phyloP scores from a whole-genome alignment of 257 asterid genomes.

The Nemophila menziesii region DNA sequence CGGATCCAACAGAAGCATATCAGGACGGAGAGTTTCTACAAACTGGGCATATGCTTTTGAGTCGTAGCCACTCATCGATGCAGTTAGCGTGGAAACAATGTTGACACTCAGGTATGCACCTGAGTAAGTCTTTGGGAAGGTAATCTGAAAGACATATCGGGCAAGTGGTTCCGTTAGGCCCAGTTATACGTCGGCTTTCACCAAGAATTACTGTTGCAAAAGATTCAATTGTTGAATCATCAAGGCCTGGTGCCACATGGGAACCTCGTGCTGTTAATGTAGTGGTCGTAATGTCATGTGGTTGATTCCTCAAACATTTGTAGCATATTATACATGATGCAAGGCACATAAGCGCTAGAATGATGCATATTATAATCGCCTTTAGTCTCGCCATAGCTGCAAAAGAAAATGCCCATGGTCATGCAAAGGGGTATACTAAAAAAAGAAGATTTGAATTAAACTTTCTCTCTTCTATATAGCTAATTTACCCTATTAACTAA shows the following conservation, averaged over 20 bases:
- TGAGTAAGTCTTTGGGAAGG: conserved; percentile 39
- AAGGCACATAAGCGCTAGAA: conserved; percentile 17
- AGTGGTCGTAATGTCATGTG: neutral
- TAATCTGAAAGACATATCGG: conserved; percentile 72
- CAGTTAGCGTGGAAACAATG: conserved; percentile 85
- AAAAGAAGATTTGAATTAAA: too few relatives aligned
- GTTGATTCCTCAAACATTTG: conserved; percentile 3
- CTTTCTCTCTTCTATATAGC: too few relatives aligned
- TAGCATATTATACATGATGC: conserved; percentile 14
- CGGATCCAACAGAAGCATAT: too few relatives aligned
- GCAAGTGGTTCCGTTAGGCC: conserved; percentile 50
- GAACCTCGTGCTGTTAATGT: conserved; percentile 7
- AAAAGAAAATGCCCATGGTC: neutral
- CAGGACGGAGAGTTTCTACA: conserved; percentile 56
- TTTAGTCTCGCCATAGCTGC: conserved; percentile 8
- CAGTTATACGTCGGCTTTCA: conserved; percentile 51
- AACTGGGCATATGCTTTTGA: conserved; percentile 58
- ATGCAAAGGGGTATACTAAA: too few relatives aligned
- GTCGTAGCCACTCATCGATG: conserved; percentile 73
- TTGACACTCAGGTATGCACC: conserved; percentile 53
- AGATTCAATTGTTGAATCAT: conserved; percentile 51
- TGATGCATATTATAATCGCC: conserved; percentile 13
- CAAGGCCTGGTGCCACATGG: conserved; percentile 29
- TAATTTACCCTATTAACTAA: too few relatives aligned
- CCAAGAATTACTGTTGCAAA: conserved; percentile 54